A percentile compares a stretch with the other conserved stretches of the same genome.
Evolutionary conservation across 805 yeast species (phyloP).

Genomic region (Wickerhamiella shivajii): DNA sequence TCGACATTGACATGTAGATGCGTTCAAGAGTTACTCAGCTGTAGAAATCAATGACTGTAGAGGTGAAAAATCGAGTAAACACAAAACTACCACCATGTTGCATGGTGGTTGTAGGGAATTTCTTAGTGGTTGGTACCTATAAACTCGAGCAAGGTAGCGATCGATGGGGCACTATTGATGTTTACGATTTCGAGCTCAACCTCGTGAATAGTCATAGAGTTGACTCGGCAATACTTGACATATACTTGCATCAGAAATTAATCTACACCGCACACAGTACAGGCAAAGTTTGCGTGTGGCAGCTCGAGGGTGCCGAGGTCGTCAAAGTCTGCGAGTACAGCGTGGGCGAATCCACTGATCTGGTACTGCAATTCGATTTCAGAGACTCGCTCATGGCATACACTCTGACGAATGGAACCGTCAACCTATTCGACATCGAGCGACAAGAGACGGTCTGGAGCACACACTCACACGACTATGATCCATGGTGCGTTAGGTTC

Average conservation of each 20-base stretch:
- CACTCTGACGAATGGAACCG: constrained; percentile 57
- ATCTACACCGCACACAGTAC: constrained; percentile 55
- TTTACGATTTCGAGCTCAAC: constrained; percentile 21
- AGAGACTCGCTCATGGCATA: constrained; percentile 29
- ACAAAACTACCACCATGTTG: constrained; percentile 74
- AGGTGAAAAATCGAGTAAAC: constrained; percentile 1
- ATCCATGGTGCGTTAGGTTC: constrained; percentile 79
- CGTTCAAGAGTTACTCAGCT: too few relatives aligned
- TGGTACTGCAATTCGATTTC: constrained; percentile 37
- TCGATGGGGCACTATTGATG: constrained; percentile 51
- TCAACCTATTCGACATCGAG: constrained; percentile 28
- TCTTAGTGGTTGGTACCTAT: constrained; percentile 66
- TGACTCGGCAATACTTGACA: constrained; percentile 49
- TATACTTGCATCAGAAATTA: constrained; percentile 38
- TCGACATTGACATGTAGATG: too few relatives aligned
- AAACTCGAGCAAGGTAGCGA: constrained; percentile 47
- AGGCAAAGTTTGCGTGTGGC: constrained; percentile 62
- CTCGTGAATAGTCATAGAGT: constrained; percentile 15
- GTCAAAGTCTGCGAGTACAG: constrained; percentile 25
- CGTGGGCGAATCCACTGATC: constrained; percentile 33
- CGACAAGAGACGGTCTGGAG: constrained; percentile 5
- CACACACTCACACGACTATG: constrained; percentile 43
- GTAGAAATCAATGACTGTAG: not conserved
- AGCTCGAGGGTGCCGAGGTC: constrained; percentile 17
- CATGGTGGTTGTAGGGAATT: constrained; percentile 40